Percentiles rank a stretch among this genome's conserved stretches.
phyloP scores from a whole-genome alignment of 108 stramenopile genomes.

The Cyclostephanos invisitatus region DNA sequence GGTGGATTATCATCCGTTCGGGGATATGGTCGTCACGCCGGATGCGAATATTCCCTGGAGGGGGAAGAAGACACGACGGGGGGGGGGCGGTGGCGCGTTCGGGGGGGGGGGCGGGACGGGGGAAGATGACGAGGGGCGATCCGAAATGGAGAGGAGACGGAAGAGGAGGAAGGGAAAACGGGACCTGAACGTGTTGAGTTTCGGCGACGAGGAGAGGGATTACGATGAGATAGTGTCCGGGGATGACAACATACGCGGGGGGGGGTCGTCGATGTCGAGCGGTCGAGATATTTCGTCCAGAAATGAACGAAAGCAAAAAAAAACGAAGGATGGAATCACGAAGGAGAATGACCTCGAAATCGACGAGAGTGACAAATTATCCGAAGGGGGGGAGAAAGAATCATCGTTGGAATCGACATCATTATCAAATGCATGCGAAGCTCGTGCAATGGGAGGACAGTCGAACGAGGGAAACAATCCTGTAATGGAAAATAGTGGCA shows the following conservation, averaged over 20 bases:
- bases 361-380: background rate
- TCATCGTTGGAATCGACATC: background rate
- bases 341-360: background rate
- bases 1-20: conserved; percentile 86
- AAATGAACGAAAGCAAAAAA: conserved; percentile 9
- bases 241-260: background rate
- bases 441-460: conserved; percentile 4
- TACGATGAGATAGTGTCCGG: conserved; percentile 41
- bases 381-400: background rate
- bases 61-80: conserved; percentile 32
- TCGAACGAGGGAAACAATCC: conserved; percentile 1
- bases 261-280: conserved; percentile 57
- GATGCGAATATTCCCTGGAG: conserved; percentile 62
- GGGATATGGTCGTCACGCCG: conserved; percentile 73
- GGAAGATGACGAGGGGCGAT: conserved; percentile 25
- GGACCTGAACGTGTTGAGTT: conserved; percentile 84
- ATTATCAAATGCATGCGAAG: background rate
- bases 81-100: conserved; percentile 7
- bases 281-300: conserved; percentile 63
- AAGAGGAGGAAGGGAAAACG: conserved; percentile 80
- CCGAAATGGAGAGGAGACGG: conserved; percentile 38
- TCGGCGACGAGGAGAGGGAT: conserved; percentile 82
- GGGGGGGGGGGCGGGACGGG: conserved; percentile 15
- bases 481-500: too few relatives aligned
- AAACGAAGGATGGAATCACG: conserved; percentile 6